Conservation (phyloP, 2,329 filamentous ascomycete genomes). For the Sporothrix curviconia region DNA sequence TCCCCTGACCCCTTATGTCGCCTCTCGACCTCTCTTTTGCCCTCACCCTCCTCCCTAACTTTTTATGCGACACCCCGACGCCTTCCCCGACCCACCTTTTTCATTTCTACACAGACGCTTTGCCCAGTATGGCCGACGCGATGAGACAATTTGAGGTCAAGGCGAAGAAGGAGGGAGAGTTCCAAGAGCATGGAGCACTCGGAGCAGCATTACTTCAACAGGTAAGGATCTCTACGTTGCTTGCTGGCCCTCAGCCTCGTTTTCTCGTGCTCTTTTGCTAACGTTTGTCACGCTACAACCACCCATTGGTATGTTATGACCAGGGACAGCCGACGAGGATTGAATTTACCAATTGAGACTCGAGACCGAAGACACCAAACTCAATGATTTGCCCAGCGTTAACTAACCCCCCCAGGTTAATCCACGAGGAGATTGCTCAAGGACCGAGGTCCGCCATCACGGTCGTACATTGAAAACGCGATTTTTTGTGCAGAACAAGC, state of each 20-base stretch:
- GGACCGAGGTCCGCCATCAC: constrained; percentile 95
- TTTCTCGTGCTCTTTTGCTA: background rate
- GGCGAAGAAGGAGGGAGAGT: constrained; percentile 54
- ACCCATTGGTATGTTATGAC: constrained; percentile 69
- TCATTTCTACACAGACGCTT: background rate
- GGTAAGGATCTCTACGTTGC: constrained; percentile 43
- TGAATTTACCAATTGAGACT: background rate
- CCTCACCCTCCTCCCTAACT: too few relatives aligned
- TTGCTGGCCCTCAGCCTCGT: background rate
- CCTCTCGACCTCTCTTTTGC: too few relatives aligned
- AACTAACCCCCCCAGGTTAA: constrained; percentile 51
- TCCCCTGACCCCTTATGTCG: too few relatives aligned
- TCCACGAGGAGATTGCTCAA: constrained; percentile 99
- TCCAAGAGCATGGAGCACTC: constrained; percentile 79
- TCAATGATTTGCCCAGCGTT: background rate
- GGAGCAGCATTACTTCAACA: constrained; percentile 99
- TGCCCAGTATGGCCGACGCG: constrained; percentile 27
- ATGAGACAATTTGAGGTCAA: constrained; percentile 58
- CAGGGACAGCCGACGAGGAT: background rate
- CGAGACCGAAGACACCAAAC: background rate
- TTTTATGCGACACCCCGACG: too few relatives aligned
- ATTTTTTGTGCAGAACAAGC: constrained; percentile 97
- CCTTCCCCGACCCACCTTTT: background rate
- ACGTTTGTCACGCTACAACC: constrained; percentile 73
- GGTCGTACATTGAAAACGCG: constrained; percentile 93